Base-by-base conservation (phyloP, 108 stramenopile species). In the Nitzschia sp. region DNA sequence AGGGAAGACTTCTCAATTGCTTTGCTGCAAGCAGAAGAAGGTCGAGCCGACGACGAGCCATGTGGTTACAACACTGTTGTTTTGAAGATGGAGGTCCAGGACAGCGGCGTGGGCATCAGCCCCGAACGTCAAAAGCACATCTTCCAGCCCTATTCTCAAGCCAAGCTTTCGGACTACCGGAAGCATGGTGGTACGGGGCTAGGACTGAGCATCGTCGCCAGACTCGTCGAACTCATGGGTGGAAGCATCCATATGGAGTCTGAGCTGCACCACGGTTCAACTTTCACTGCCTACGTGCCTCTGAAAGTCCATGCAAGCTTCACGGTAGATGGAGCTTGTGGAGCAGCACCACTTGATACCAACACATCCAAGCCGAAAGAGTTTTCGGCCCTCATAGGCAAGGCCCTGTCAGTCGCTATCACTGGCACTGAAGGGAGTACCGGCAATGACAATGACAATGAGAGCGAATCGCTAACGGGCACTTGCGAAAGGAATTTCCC, bases 101-200 rank as follows among this genome's bases (percentile, higher is more conserved):
- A 82, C 61, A 78, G 77, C 11, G 81, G 81, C 15, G 41, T 34
- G 26, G 81, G 81, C 28, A 77, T 82, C 35, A 28, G 54, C 17
- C 34, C 44, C 3, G 68, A 75, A 21, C 58, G 48, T 23, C 27
- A 69, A 22, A 30, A 71, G 33, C 38, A 34, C 22, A 70, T 83
- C 44, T 83, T 78, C 60, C 59, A 52, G 46, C 76, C 77, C 3
- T 78, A 64, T 29, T 45, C 48, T 23, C 59, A 76, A 61, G 62
- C 68, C 48, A 72, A 69, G 17, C 32, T 68, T 13, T 75, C 73
- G 32, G 64, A 77, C 26, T 72, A 59, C 35, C 68, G 78, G 8
- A 45, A 81, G 45, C 68, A 72, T 45, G 75, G 75, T 30, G 61
- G 78, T 13, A 66, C 77, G 25, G 69, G 82, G 22, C 68, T 79